Evolutionary conservation across 768 basidiomycete genomes (phyloP), one percentile per base, ranked within the genome.

Genomic region (Kwoniella sp.): DNA sequence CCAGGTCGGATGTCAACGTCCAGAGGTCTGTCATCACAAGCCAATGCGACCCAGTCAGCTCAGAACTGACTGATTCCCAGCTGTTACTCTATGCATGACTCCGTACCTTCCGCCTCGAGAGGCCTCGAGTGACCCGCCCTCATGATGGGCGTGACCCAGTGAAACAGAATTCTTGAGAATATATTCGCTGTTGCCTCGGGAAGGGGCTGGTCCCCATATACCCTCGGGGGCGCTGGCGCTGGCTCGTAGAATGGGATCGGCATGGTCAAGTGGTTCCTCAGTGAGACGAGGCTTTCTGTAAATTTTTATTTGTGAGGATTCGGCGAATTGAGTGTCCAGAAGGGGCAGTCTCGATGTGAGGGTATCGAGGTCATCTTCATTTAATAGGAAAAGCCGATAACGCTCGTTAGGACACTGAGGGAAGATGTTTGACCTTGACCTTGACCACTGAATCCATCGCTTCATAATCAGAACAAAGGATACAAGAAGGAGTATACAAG

Each of bases 71-170:
- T n/a, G n/a, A n/a, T n/a, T n/a, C n/a, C n/a, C n/a, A n/a, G n/a
- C n/a, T n/a, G n/a, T n/a, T n/a, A n/a, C n/a, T n/a, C 41, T 13
- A 13, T 7, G 34, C 13, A 13, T 37, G 34, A 11, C 37, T 12
- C 53, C 67, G n/a, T 26, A 65, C 67, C 69, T 26, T 70, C 69
- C 17, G 55, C 37, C 48, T 76, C 63, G 8, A 76, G 34, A 2
- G 74, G 70, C n/a, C 74, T 30, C 2, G 74, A 73, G 31, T 68
- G 68, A 0, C 72, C 74, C 1, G 72, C 69, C 55, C 70, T 70
- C 9, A 76, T 54, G 30, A 76, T 66, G 0, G 72, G 72, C 11
- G 70, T 63, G n/a, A 76, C 62, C 74, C 74, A 76, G 9, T 68
- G 65, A 45, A 70, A 73, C 55, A 70, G 52, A 22, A 67, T 41